Evolutionary conservation across 768 basidiomycete species (phyloP).

Genomic region (Boletellus sp.): DNA sequence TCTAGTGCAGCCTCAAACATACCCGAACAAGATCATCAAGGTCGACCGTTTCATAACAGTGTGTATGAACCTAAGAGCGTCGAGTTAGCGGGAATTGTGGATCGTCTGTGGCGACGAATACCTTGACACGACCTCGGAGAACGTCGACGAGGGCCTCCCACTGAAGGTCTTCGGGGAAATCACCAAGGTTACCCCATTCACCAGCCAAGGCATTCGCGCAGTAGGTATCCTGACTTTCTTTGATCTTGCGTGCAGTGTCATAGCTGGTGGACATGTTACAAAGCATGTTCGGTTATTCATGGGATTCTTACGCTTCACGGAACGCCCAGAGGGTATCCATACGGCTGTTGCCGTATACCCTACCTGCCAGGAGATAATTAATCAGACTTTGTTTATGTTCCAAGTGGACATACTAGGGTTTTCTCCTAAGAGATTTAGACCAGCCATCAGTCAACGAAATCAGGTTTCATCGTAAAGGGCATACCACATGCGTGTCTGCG

Average conservation of each 20-base stretch:
- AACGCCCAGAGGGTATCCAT: constrained; percentile 52
- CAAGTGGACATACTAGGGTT: constrained; percentile 39
- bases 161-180: constrained; percentile 68
- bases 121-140: constrained; percentile 80
- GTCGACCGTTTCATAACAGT: constrained; percentile 59
- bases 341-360: constrained; percentile 34
- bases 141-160: constrained; percentile 83
- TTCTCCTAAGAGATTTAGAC: constrained; percentile 35
- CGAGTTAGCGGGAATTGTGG: neutral
- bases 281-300: neutral
- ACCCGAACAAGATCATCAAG: constrained; percentile 66
- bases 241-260: constrained; percentile 51
- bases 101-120: constrained; percentile 1
- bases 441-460: neutral
- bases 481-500: constrained; percentile 59
- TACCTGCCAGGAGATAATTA: constrained; percentile 11
- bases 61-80: constrained; percentile 30
- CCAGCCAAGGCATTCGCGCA: constrained; percentile 43
- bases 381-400: neutral
- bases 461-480: neutral
- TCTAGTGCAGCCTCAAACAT: constrained; percentile 22
- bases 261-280: constrained; percentile 34
- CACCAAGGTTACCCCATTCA: constrained; percentile 37
- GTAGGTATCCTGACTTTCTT: constrained; percentile 51
- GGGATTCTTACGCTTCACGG: constrained; percentile 42